Evolutionary conservation across 2,329 filamentous ascomycete genomes (phyloP).

Genomic region (Chalaropsis ovoidea): DNA sequence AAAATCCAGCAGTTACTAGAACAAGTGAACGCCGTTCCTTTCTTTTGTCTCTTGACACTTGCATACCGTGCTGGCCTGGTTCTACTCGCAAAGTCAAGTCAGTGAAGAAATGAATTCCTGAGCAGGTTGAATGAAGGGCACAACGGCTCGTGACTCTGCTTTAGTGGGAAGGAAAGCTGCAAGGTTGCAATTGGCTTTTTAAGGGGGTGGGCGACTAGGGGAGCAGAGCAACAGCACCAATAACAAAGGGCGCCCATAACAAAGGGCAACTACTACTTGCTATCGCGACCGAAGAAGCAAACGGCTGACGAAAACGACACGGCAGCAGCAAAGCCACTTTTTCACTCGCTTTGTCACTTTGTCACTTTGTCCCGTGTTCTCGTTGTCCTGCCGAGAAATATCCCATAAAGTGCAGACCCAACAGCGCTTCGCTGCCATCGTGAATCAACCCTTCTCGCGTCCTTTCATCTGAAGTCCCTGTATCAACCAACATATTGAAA

Average conservation of each 20-base stretch:
- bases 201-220: constrained; percentile 11
- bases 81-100: too few relatives aligned
- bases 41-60: too few relatives aligned
- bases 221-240: not conserved
- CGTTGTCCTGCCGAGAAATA: not conserved
- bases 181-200: constrained; percentile 15
- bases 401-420: not conserved
- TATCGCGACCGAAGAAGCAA: not conserved
- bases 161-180: not conserved
- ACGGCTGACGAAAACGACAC: not conserved
- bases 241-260: not conserved
- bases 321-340: not conserved
- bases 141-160: not conserved
- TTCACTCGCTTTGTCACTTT: not conserved
- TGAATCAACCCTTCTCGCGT: not conserved
- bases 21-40: too few relatives aligned
- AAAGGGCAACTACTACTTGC: constrained; percentile 9
- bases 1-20: too few relatives aligned
- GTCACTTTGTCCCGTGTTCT: not conserved
- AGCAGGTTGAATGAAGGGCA: not conserved
- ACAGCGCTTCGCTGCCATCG: not conserved
- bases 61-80: too few relatives aligned
- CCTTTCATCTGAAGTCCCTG: constrained; percentile 16
- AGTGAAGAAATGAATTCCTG: too few relatives aligned
- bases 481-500: constrained; percentile 9